Evolutionary conservation across 1,284 basidiomycete genomes (phyloP).

Genomic region (Phlebopus sp.): DNA sequence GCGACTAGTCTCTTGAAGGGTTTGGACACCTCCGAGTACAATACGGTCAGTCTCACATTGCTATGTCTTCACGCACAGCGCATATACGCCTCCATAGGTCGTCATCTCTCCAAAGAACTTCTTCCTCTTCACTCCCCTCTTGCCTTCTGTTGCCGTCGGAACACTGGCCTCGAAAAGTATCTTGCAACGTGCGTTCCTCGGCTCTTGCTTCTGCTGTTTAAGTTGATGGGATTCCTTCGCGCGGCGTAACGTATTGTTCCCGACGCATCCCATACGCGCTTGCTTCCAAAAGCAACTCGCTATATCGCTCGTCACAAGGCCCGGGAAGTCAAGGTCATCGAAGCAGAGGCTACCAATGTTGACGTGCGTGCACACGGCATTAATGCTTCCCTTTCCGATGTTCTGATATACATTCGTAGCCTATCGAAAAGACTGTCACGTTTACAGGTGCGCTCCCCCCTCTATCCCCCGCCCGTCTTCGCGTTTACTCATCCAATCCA

Average conservation of each 20-base stretch:
- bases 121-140: slow-evolving; percentile 95
- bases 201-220: neutral
- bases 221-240: no score
- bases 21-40: slow-evolving; percentile 91
- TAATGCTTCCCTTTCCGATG: neutral
- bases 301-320: slow-evolving; percentile 93
- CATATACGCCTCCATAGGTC: slow-evolving; percentile 46
- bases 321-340: slow-evolving; percentile 85
- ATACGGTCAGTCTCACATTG: slow-evolving; percentile 67
- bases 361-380: slow-evolving; percentile 69
- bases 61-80: slow-evolving; percentile 6
- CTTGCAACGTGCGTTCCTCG: slow-evolving; percentile 62
- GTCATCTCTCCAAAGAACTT: slow-evolving; percentile 95
- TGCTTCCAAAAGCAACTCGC: slow-evolving; percentile 74
- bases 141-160: slow-evolving; percentile 93
- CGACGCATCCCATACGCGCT: no score
- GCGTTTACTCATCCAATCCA: neutral
- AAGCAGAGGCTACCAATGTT: slow-evolving; percentile 88
- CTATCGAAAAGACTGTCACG: slow-evolving; percentile 86
- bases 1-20: slow-evolving; percentile 88
- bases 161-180: slow-evolving; percentile 83
- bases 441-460: slow-evolving; percentile 71
- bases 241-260: no score
- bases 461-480: slow-evolving; percentile 9
- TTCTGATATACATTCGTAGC: slow-evolving; percentile 40